Conservation (phyloP, 1,139 yeast genomes). For the Arxiozyma telluris region DNA sequence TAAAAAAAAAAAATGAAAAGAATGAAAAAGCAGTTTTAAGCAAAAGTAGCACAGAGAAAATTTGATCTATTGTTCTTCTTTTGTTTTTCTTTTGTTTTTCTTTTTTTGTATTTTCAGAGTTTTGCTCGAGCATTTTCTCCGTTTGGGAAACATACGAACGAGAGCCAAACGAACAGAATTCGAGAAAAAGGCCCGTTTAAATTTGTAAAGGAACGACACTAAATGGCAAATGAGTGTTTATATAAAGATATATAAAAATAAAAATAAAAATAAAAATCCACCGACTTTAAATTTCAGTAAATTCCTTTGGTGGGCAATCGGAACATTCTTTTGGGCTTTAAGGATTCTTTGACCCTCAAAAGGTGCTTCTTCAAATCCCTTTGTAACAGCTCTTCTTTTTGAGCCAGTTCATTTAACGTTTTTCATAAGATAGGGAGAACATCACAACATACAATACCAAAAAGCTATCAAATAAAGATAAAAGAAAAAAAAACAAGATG, state of each 20-base stretch:
- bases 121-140: not conserved
- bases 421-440: not conserved
- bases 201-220: not conserved
- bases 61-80: not conserved
- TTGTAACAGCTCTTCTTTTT: too few relatives aligned
- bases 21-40: not conserved
- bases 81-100: too few relatives aligned
- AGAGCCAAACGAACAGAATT: not conserved
- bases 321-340: too few relatives aligned
- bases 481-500: conserved; percentile 38
- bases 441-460: not conserved
- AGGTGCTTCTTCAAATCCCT: too few relatives aligned
- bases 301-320: too few relatives aligned
- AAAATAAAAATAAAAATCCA: too few relatives aligned
- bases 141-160: not conserved
- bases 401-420: not conserved
- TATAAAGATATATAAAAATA: too few relatives aligned
- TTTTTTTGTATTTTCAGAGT: not conserved
- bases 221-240: not conserved
- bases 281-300: too few relatives aligned
- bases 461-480: not conserved
- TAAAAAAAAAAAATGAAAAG: not conserved
- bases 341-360: too few relatives aligned
- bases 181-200: not conserved
- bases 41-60: too few relatives aligned